Evolutionary conservation across 495 filamentous ascomycete species (phyloP).

Genomic region (Pyrenula aspistea): DNA sequence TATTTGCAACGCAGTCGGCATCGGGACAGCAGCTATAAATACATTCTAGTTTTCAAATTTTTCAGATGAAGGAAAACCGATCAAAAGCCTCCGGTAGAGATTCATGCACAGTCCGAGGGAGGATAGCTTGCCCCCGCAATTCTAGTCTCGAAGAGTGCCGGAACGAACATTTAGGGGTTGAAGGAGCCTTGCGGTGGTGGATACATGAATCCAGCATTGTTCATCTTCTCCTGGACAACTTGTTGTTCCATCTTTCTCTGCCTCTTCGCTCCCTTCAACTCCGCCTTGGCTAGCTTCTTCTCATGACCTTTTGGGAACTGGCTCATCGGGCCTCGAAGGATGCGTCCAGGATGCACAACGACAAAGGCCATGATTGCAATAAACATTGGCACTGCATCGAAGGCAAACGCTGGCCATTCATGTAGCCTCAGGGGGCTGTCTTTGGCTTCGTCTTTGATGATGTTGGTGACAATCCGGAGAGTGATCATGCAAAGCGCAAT

Average conservation of each 20-base stretch:
- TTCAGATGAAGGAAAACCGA: too few species aligned
- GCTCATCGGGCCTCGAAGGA: conserved; percentile 28
- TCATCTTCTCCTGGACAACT: neutral
- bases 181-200: neutral
- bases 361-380: conserved; percentile 31
- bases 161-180: too few species aligned
- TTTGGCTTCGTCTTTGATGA: conserved; percentile 37
- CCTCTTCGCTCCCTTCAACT: neutral
- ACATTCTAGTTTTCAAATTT: too few species aligned
- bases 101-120: too few species aligned
- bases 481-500: conserved; percentile 37
- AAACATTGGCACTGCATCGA: conserved; percentile 50
- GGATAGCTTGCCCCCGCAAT: too few species aligned
- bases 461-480: conserved; percentile 46
- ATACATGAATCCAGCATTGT: neutral
- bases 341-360: conserved; percentile 38
- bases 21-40: too few species aligned
- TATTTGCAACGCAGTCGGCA: too few species aligned
- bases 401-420: conserved; percentile 40
- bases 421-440: conserved; percentile 33
- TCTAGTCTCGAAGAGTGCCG: too few species aligned
- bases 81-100: too few species aligned
- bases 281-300: neutral
- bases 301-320: neutral
- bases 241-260: neutral